Evolutionary conservation across 1,139 yeast genomes (phyloP).

Genomic region (Williopsis jadinii): DNA sequence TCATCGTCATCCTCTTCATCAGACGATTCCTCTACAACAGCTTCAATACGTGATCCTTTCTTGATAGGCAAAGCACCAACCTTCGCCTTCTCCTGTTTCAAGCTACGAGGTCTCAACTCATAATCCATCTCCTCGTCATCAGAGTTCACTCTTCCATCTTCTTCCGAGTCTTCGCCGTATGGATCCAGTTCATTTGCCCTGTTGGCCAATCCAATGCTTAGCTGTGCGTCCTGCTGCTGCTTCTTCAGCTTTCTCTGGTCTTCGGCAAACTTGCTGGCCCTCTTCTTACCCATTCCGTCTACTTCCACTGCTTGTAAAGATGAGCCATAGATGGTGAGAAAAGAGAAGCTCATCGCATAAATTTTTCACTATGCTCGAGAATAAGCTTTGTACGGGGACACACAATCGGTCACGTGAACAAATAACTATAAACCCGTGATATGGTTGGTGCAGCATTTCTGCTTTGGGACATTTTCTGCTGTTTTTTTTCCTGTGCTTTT

Average conservation of each 20-base stretch:
- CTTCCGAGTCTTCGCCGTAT: constrained; percentile 40
- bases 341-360: constrained; percentile 4
- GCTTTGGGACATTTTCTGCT: constrained; percentile 7
- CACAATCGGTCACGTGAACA: too few relatives aligned
- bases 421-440: too few relatives aligned
- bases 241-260: constrained; percentile 37
- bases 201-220: constrained; percentile 36
- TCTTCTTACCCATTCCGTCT: constrained; percentile 41
- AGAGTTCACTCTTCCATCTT: constrained; percentile 40
- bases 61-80: constrained; percentile 82
- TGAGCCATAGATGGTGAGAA: too few relatives aligned
- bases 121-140: constrained; percentile 69
- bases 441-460: constrained; percentile 1
- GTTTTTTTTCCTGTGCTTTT: constrained; percentile 6
- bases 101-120: constrained; percentile 50
- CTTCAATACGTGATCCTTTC: constrained; percentile 59
- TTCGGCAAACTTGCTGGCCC: constrained; percentile 33
- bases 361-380: background rate
- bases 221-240: constrained; percentile 42
- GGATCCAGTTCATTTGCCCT: constrained; percentile 27
- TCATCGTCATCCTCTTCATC: constrained; percentile 18
- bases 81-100: constrained; percentile 34
- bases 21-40: constrained; percentile 37
- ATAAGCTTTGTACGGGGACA: too few relatives aligned
- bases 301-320: too few relatives aligned